These are phyloP conservation scores for Oryza rufipogon DNA, from an alignment of 176 grass and related monocot genomes.

Conservation along the genomic window DNA sequence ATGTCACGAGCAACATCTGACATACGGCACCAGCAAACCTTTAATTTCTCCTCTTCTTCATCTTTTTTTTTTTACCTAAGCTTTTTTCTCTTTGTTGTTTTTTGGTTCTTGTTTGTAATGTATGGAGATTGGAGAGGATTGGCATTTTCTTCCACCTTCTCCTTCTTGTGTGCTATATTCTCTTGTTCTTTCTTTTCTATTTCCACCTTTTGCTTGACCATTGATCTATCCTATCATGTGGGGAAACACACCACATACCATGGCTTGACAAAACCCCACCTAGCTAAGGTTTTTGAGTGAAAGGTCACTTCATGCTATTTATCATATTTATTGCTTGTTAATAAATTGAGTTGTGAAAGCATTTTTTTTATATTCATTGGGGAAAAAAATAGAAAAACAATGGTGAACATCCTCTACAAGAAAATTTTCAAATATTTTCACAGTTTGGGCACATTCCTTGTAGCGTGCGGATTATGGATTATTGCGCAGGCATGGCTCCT, in stretches of 20 bases:
- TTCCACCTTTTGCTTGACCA: background rate
- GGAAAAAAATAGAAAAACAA: no score
- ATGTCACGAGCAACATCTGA: conserved; percentile 36
- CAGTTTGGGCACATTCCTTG: no score
- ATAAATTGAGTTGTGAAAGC: no score
- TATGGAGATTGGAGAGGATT: background rate
- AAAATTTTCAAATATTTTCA: no score
- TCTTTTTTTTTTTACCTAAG: background rate
- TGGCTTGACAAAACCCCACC: background rate
- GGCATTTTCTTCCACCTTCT: background rate
- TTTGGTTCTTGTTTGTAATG: background rate
- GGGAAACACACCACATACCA: no score
- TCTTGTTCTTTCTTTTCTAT: no score
- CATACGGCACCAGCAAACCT: conserved; percentile 8
- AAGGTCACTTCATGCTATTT: background rate
- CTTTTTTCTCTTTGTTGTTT: background rate
- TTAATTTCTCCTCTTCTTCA: background rate
- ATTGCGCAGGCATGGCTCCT: no score
- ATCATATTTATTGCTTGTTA: background rate
- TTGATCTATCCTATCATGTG: background rate
- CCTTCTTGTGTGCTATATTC: background rate
- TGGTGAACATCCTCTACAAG: no score
- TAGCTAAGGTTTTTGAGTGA: background rate
- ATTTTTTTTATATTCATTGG: no score
- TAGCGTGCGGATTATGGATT: no score